Evolutionary conservation across 139 green algal genomes (phyloP).

Genomic region (Zygnema circumcarinatum): DNA sequence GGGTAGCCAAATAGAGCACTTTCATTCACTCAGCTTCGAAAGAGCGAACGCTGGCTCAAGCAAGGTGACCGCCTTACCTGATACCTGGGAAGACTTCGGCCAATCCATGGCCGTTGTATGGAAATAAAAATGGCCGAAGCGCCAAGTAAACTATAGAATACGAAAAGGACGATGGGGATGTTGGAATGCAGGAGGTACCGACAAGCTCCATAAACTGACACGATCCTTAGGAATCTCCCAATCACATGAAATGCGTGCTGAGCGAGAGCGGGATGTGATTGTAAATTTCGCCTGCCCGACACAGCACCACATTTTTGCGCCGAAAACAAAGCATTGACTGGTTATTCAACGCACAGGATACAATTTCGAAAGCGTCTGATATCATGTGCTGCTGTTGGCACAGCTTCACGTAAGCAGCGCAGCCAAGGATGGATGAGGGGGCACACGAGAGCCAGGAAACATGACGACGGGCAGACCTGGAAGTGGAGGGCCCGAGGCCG

Average conservation of each 20-base stretch:
- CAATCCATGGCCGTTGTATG: slow-evolving; percentile 46
- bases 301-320: no score
- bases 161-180: slow-evolving; percentile 26
- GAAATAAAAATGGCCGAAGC: slow-evolving; percentile 31
- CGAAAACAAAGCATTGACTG: no score
- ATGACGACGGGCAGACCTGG: background rate
- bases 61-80: slow-evolving; percentile 16
- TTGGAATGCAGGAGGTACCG: slow-evolving; percentile 32
- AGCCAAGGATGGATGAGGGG: no score
- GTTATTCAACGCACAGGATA: no score
- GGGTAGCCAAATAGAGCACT: no score
- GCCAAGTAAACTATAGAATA: slow-evolving; percentile 43
- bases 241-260: slow-evolving; percentile 37
- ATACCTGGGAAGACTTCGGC: slow-evolving; percentile 10
- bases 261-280: background rate
- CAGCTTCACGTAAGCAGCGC: no score
- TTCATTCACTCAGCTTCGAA: no score
- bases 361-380: no score
- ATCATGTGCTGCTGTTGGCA: no score
- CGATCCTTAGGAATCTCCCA: slow-evolving; percentile 35
- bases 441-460: no score
- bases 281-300: background rate
- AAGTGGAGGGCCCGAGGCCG: background rate
- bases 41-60: no score
- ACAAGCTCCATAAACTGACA: slow-evolving; percentile 47